Conservation (phyloP, 805 yeast genomes). For the Komagataella mondaviorum region DNA sequence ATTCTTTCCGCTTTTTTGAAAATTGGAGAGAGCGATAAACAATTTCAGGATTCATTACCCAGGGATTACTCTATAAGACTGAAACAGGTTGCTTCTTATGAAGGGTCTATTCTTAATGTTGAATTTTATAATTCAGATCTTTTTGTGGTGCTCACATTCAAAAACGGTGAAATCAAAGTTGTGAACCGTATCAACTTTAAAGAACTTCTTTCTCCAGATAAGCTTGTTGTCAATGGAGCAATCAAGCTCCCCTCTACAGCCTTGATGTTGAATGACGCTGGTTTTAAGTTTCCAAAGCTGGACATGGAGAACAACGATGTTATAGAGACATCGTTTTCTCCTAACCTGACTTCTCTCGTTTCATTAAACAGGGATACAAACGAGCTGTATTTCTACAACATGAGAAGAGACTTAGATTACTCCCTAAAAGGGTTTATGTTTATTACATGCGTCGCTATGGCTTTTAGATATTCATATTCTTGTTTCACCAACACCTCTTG, state of each 20-base stretch:
- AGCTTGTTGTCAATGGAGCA: constrained; percentile 5
- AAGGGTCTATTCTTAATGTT: constrained; percentile 15
- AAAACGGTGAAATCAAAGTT: constrained; percentile 31
- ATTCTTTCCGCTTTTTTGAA: not conserved
- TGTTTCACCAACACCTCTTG: constrained; percentile 54
- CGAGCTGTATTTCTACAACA: constrained; percentile 10
- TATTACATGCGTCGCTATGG: constrained; percentile 44
- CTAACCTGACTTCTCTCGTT: constrained; percentile 31
- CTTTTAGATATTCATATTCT: constrained; percentile 53
- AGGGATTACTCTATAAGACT: not conserved
- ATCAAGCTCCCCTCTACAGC: constrained; percentile 18
- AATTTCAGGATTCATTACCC: not conserved
- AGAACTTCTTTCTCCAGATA: not conserved
- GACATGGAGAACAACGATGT: constrained; percentile 13
- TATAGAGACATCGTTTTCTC: constrained; percentile 29
- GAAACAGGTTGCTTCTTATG: constrained; percentile 4
- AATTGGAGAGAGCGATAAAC: not conserved
- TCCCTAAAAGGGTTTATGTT: constrained; percentile 18
- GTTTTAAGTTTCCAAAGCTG: constrained; percentile 32
- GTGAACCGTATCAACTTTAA: constrained; percentile 24
- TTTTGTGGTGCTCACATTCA: constrained; percentile 23
- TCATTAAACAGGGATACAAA: constrained; percentile 13
- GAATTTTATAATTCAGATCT: constrained; percentile 24
- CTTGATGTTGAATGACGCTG: constrained; percentile 35
- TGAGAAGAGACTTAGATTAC: constrained; percentile 7